Conservation (phyloP, 305 asterid genomes). For the Euphrasia arctica region DNA sequence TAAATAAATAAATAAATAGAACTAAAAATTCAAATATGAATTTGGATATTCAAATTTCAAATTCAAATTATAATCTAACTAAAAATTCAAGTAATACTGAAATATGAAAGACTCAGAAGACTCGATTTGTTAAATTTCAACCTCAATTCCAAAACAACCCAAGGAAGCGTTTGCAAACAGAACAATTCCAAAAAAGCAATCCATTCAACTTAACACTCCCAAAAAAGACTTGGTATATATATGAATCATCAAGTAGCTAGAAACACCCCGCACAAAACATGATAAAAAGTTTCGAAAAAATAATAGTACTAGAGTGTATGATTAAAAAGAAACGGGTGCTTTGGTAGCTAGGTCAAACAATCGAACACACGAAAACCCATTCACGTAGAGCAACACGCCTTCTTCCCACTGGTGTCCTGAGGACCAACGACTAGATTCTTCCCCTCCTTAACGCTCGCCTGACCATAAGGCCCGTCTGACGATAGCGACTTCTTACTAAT, state of each 20-base stretch:
- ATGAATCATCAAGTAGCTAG: slow-evolving; percentile 22
- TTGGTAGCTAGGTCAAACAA: background rate
- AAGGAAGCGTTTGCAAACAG: too few relatives aligned
- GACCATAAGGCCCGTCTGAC: slow-evolving; percentile 36
- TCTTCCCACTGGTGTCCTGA: slow-evolving; percentile 40
- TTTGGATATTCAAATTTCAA: too few relatives aligned
- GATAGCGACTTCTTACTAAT: slow-evolving; percentile 50
- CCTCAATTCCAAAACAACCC: too few relatives aligned
- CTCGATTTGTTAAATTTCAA: background rate
- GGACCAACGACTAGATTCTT: slow-evolving; percentile 50
- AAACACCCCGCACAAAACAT: slow-evolving; percentile 8
- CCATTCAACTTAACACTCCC: slow-evolving; percentile 4
- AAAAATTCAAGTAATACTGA: too few relatives aligned
- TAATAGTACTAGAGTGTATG: too few relatives aligned
- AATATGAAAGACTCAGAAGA: too few relatives aligned
- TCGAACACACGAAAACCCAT: background rate
- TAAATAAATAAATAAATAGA: too few relatives aligned
- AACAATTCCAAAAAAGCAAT: background rate
- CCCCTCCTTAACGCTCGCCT: slow-evolving; percentile 44
- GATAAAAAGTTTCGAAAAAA: slow-evolving; percentile 2
- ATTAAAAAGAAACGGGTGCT: slow-evolving; percentile 7
- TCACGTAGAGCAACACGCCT: slow-evolving; percentile 46
- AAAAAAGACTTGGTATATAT: slow-evolving; percentile 4
- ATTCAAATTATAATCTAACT: too few relatives aligned
- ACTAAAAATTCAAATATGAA: too few relatives aligned